These are phyloP conservation scores for Coix lacrymajobi DNA, from an alignment of 176 grass and related monocot species.

Conservation along the genomic window DNA sequence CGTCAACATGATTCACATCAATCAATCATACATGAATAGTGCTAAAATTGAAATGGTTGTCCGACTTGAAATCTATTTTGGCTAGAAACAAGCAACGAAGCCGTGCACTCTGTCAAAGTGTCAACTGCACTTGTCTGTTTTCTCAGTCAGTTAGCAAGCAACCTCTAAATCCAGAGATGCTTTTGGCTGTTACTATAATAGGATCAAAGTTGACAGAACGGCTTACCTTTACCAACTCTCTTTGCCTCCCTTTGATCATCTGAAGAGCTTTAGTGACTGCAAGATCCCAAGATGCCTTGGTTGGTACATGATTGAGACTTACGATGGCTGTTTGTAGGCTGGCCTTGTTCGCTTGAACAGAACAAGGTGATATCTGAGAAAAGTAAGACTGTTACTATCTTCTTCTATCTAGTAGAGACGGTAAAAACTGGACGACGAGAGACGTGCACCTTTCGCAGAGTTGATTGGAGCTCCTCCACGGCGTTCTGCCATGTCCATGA, in stretches of 20 bases:
- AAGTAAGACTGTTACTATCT: not conserved
- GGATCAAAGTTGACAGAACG: not conserved
- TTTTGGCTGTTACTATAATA: not conserved
- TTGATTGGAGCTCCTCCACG: constrained; percentile 48
- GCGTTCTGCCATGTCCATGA: constrained; percentile 65
- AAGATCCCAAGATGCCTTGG: constrained; percentile 77
- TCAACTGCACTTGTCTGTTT: not conserved
- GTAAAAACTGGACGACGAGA: not conserved
- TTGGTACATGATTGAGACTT: constrained; percentile 71
- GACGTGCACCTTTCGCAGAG: constrained; percentile 47
- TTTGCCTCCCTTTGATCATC: constrained; percentile 71
- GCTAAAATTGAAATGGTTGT: not conserved
- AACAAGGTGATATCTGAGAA: constrained; percentile 67
- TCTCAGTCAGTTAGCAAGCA: not conserved
- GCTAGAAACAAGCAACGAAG: not conserved
- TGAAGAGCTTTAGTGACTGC: constrained; percentile 84
- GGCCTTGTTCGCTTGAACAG: constrained; percentile 37
- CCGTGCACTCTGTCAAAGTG: not conserved
- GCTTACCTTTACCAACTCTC: constrained; percentile 76
- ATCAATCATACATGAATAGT: not conserved
- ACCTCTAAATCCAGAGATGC: not conserved
- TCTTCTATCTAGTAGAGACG: not conserved
- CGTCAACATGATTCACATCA: not conserved
- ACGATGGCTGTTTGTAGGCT: constrained; percentile 47
- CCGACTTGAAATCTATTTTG: not conserved